Evolutionary conservation across 805 yeast genomes (phyloP).

Genomic region (Schizosaccharomyces octosporus): DNA sequence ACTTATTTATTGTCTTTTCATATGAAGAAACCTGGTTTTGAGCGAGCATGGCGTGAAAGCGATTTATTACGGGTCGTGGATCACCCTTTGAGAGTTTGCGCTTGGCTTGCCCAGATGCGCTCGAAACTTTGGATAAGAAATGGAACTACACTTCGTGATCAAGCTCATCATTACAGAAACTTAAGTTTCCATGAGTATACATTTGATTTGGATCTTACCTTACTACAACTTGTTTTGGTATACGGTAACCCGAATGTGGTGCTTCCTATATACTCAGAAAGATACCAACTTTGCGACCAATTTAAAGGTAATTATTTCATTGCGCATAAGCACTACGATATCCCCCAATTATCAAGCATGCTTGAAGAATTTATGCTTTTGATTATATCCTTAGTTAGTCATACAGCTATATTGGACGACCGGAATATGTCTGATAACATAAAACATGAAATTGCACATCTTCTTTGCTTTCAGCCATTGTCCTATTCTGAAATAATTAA

Average conservation of each 20-base stretch:
- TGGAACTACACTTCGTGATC: conserved; percentile 60
- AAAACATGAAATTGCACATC: conserved; percentile 53
- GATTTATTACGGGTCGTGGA: conserved; percentile 24
- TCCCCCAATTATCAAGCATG: conserved; percentile 27
- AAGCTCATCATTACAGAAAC: conserved; percentile 52
- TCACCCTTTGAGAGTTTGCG: conserved; percentile 54
- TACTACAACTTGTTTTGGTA: conserved; percentile 38
- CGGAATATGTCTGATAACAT: conserved; percentile 17
- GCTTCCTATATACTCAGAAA: conserved; percentile 29
- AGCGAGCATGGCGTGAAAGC: not conserved
- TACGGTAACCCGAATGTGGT: conserved; percentile 31
- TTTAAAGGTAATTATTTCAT: not conserved
- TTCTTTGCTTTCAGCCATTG: conserved; percentile 51
- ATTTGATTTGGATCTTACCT: conserved; percentile 48
- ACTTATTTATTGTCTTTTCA: conserved; percentile 22
- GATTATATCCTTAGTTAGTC: conserved; percentile 42
- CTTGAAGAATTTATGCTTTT: conserved; percentile 58
- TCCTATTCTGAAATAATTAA: conserved; percentile 45
- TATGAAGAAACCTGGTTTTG: no score
- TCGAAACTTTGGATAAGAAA: conserved; percentile 88
- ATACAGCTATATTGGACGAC: conserved; percentile 32
- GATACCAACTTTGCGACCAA: conserved; percentile 17
- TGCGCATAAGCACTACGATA: conserved; percentile 10
- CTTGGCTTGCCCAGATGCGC: conserved; percentile 57
- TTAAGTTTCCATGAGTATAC: conserved; percentile 67